Evolutionary conservation across 1,284 basidiomycete genomes (phyloP).

Genomic region (Gymnopus androsaceus): DNA sequence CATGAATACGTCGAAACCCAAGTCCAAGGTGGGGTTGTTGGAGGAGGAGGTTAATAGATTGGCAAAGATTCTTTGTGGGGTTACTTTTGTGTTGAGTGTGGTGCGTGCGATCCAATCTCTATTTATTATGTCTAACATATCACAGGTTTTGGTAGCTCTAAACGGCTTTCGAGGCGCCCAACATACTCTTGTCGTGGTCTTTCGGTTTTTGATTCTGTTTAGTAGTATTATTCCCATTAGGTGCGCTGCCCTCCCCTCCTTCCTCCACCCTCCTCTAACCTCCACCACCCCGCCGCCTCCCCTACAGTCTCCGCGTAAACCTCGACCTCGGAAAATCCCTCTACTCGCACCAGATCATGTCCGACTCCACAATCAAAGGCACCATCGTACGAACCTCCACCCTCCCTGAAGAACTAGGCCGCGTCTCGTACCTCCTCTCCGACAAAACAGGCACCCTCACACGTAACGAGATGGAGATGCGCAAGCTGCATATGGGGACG

Average conservation of each 20-base stretch:
- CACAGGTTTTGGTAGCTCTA: conserved; percentile 88
- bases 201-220: conserved; percentile 96
- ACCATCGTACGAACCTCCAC: conserved; percentile 98
- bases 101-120: conserved; percentile 64
- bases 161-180: conserved; percentile 87
- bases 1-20: conserved; percentile 98
- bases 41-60: conserved; percentile 96
- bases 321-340: conserved; percentile 99
- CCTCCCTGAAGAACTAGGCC: conserved; percentile 93
- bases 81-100: not conserved
- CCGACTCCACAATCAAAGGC: conserved; percentile 88
- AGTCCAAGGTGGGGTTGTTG: conserved; percentile 91
- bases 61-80: conserved; percentile 70
- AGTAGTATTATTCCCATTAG: conserved; percentile 99
- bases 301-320: conserved; percentile 89
- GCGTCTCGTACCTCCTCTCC: conserved; percentile 94
- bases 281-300: not conserved
- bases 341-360: conserved; percentile 94
- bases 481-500: conserved; percentile 97
- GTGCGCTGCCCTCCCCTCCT: conserved; percentile 51
- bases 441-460: conserved; percentile 99
- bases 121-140: conserved; percentile 92
- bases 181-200: conserved; percentile 94
- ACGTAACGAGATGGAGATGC: conserved; percentile 99
- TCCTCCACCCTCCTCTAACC: not conserved